Percentiles rank a stretch among this genome's conserved stretches.
These are phyloP conservation scores for Fusarium sp. DNA, from an alignment of 2,329 filamentous ascomycete genomes.

Conservation along the genomic window DNA sequence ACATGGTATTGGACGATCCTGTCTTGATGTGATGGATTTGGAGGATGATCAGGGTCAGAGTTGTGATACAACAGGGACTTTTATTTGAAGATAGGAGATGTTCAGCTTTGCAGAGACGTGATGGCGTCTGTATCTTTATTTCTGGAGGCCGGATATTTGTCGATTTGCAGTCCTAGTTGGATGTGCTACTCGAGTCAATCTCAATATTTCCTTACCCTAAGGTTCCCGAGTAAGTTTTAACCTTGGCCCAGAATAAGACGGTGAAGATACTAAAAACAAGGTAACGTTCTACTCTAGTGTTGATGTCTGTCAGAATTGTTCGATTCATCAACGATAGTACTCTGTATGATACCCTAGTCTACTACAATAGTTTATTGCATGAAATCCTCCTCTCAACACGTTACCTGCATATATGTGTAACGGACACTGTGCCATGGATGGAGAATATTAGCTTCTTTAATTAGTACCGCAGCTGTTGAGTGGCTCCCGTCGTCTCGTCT, in stretches of 20 bases:
- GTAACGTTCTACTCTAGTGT: background rate
- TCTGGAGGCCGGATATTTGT: background rate
- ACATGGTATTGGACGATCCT: slow-evolving; percentile 17
- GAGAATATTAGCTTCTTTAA: slow-evolving; percentile 29
- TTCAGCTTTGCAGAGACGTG: background rate
- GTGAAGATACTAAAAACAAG: background rate
- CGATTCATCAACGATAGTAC: background rate
- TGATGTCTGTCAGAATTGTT: background rate
- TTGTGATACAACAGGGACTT: slow-evolving; percentile 7
- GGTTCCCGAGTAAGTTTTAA: background rate
- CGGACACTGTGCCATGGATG: slow-evolving; percentile 36
- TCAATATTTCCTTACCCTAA: background rate
- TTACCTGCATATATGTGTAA: slow-evolving; percentile 11
- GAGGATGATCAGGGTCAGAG: slow-evolving; percentile 14
- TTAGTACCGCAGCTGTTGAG: slow-evolving; percentile 3
- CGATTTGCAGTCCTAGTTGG: background rate
- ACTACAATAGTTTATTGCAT: slow-evolving; percentile 15
- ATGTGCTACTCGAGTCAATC: slow-evolving; percentile 5
- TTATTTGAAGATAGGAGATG: background rate
- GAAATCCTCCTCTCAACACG: slow-evolving; percentile 9
- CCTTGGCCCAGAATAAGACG: background rate
- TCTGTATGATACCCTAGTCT: background rate
- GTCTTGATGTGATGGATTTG: slow-evolving; percentile 14
- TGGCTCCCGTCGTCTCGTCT: slow-evolving; percentile 16
- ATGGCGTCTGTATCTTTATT: too few relatives aligned